Evolutionary conservation across 495 filamentous ascomycete species (phyloP).

Genomic region (Annulohypoxylon nitens): DNA sequence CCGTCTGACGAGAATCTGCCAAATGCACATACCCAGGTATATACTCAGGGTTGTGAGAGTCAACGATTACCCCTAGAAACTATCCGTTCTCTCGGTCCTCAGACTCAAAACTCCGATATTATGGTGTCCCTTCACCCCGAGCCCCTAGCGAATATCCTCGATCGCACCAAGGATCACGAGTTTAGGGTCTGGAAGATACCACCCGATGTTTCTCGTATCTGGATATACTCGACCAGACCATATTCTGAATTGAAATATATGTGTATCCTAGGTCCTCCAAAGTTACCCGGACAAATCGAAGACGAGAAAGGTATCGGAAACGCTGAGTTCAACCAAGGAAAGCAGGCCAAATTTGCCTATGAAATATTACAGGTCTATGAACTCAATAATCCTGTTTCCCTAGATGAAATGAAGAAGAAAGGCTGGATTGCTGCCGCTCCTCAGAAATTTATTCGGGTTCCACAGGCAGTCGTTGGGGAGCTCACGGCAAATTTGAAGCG

Average conservation of each 20-base stretch:
- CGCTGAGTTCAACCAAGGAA: slow-evolving; percentile 62
- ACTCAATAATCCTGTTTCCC: slow-evolving; percentile 63
- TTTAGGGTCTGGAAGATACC: slow-evolving; percentile 61
- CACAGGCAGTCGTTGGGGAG: slow-evolving; percentile 61
- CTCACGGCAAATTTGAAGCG: slow-evolving; percentile 61
- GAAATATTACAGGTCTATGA: slow-evolving; percentile 65
- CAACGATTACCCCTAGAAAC: slow-evolving; percentile 63
- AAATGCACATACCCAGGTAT: slow-evolving; percentile 49
- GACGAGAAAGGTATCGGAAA: slow-evolving; percentile 58
- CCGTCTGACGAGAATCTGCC: slow-evolving; percentile 28
- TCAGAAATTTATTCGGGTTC: slow-evolving; percentile 56
- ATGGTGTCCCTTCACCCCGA: slow-evolving; percentile 59
- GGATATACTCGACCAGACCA: slow-evolving; percentile 61
- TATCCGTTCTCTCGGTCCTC: slow-evolving; percentile 59
- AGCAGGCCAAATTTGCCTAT: slow-evolving; percentile 55
- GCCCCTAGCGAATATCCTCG: slow-evolving; percentile 55
- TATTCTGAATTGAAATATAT: slow-evolving; percentile 62
- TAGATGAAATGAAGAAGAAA: slow-evolving; percentile 57
- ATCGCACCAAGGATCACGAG: slow-evolving; percentile 59
- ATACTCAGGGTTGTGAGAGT: slow-evolving; percentile 62
- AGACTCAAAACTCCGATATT: slow-evolving; percentile 61
- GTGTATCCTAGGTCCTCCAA: slow-evolving; percentile 58
- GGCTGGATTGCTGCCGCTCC: slow-evolving; percentile 58
- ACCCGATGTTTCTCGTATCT: slow-evolving; percentile 57
- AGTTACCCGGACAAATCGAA: slow-evolving; percentile 57